Conservation (phyloP, 345 rosid genomes). For the Citrus trifoliata region DNA sequence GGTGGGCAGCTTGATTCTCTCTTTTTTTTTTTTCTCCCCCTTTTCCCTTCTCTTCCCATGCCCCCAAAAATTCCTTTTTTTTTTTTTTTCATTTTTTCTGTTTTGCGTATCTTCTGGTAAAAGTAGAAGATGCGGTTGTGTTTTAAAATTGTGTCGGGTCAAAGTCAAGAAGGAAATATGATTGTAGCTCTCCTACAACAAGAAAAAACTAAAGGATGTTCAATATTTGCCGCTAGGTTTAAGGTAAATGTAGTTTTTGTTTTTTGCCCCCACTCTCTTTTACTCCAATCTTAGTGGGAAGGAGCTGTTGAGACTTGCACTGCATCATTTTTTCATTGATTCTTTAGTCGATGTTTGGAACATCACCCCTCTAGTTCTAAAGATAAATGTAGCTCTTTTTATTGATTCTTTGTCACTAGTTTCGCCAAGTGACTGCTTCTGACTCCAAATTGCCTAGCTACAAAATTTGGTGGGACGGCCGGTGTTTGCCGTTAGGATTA, state of each 20-base stretch:
- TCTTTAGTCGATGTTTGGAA: slow-evolving; percentile 39
- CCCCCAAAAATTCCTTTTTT: slow-evolving; percentile 14
- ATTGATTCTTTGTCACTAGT: slow-evolving; percentile 25
- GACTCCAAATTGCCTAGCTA: slow-evolving; percentile 8
- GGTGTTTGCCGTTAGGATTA: not conserved
- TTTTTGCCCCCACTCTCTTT: not conserved
- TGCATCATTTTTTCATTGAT: slow-evolving; percentile 49
- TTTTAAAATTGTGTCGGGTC: slow-evolving; percentile 45
- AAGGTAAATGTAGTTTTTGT: slow-evolving; percentile 34
- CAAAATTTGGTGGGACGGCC: slow-evolving; percentile 3
- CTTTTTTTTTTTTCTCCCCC: not conserved
- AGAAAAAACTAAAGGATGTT: slow-evolving; percentile 37
- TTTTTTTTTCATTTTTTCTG: slow-evolving; percentile 1
- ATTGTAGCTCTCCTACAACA: slow-evolving; percentile 54
- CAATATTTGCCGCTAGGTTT: slow-evolving; percentile 47
- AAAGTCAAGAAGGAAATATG: slow-evolving; percentile 47
- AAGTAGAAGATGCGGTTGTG: slow-evolving; percentile 46
- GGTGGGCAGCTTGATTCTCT: slow-evolving; percentile 41
- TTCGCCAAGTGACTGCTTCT: slow-evolving; percentile 14
- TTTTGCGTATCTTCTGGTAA: slow-evolving; percentile 28
- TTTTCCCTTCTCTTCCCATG: slow-evolving; percentile 14
- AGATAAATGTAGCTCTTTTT: slow-evolving; percentile 19
- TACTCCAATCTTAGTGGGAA: slow-evolving; percentile 38
- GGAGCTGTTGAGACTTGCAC: slow-evolving; percentile 48
- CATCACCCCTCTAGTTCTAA: slow-evolving; percentile 9